phyloP scores from a whole-genome alignment of 768 basidiomycete species.

The Obba rivulosa region DNA sequence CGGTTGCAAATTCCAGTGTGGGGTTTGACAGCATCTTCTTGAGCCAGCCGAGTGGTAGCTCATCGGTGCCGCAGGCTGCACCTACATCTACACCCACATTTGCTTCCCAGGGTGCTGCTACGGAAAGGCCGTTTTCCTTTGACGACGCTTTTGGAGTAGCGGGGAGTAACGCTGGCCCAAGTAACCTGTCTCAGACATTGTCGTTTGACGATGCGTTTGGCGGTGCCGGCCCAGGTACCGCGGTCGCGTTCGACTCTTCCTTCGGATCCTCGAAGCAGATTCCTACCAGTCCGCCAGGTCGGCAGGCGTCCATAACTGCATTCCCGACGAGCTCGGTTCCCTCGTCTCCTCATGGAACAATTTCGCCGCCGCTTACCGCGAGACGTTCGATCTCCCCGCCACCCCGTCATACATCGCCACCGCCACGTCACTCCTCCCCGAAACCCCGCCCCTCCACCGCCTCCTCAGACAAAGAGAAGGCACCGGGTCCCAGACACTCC shows the following conservation, averaged over 20 bases:
- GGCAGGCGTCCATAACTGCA: slow-evolving; percentile 21
- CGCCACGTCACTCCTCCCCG: slow-evolving; percentile 47
- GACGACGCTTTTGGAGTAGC: slow-evolving; percentile 42
- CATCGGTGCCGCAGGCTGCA: neutral
- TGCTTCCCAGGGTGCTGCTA: neutral
- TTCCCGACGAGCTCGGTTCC: slow-evolving; percentile 36
- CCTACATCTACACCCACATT: slow-evolving; percentile 8
- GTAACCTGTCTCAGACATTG: slow-evolving; percentile 20
- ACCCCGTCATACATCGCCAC: slow-evolving; percentile 48
- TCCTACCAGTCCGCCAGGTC: slow-evolving; percentile 17
- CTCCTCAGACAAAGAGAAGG: slow-evolving; percentile 50
- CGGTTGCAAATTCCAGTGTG: slow-evolving; percentile 10
- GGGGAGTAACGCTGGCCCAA: slow-evolving; percentile 3
- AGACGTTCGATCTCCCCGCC: slow-evolving; percentile 35
- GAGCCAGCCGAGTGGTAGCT: slow-evolving; percentile 4
- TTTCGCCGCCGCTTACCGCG: slow-evolving; percentile 14
- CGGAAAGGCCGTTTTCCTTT: slow-evolving; percentile 29
- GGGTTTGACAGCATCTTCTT: slow-evolving; percentile 33
- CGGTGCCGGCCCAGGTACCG: slow-evolving; percentile 35
- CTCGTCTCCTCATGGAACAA: slow-evolving; percentile 32
- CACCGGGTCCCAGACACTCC: slow-evolving; percentile 51
- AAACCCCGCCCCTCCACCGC: slow-evolving; percentile 56
- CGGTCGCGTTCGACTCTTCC: slow-evolving; percentile 35
- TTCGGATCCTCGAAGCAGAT: slow-evolving; percentile 31
- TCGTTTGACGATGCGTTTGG: slow-evolving; percentile 58